Conservation (phyloP, 345 rosid genomes). For the Garcia nutans region DNA sequence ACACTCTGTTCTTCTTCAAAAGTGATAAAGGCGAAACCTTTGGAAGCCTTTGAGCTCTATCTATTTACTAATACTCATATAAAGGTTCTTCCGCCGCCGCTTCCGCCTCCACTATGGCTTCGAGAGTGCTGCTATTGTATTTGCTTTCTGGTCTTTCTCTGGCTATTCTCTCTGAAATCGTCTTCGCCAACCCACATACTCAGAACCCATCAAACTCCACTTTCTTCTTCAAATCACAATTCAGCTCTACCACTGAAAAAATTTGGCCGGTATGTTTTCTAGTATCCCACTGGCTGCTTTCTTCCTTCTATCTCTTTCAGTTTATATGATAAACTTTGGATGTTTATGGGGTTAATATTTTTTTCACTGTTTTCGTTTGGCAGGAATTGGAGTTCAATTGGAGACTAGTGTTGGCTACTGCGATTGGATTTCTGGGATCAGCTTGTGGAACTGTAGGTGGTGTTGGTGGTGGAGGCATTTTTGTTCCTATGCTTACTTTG, state of each 20-base stretch:
- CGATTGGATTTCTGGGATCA: constrained; percentile 84
- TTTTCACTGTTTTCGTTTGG: not conserved
- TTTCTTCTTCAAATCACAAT: constrained; percentile 18
- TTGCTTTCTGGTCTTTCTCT: constrained; percentile 61
- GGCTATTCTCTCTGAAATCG: constrained; percentile 48
- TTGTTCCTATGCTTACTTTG: constrained; percentile 93
- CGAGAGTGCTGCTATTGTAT: constrained; percentile 54
- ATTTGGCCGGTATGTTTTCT: constrained; percentile 74
- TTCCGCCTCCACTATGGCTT: constrained; percentile 31
- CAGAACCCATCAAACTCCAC: constrained; percentile 16
- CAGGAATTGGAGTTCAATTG: constrained; percentile 71
- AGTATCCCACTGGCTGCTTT: not conserved
- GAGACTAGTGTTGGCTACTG: constrained; percentile 62
- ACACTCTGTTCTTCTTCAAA: not conserved
- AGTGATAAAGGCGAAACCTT: not conserved
- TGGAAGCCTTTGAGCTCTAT: not conserved
- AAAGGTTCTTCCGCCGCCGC: not conserved
- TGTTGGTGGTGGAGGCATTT: constrained; percentile 96
- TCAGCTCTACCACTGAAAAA: constrained; percentile 26
- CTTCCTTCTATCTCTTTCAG: not conserved
- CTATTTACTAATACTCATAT: no score
- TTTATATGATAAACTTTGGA: not conserved
- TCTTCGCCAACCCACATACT: constrained; percentile 25
- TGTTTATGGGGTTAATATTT: not conserved
- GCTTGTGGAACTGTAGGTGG: constrained; percentile 97